Evolutionary conservation across 192 early-diverging fungal genomes (phyloP), one percentile per base, ranked within the genome.

Genomic region (Backusella morwellensis): DNA sequence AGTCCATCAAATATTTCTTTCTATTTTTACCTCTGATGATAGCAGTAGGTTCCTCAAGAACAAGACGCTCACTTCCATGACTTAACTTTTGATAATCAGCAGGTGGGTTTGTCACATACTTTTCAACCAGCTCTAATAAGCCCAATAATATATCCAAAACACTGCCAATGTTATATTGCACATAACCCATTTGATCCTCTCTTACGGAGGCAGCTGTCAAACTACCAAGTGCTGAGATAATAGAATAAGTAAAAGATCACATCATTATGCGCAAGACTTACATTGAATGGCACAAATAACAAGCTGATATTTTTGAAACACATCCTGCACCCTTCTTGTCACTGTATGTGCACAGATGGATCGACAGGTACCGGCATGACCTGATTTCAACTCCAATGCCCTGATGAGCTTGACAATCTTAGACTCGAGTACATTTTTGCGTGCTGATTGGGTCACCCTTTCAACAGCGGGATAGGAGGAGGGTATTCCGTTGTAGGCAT

Each of bases 121-220:
- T 23, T 75, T 83, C 78, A 42, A 75, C 40, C 17, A 70, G 41
- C 66, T 66, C 44, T 21, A 83, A 52, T 14, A 35, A 68, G 4
- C 68, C 78, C 72, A 83, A 54, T 42, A 83, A 50, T 36, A 56
- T 52, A 73, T 79, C 54, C 19, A 83, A 70, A 6, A 83, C 75
- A 3, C 26, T 66, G 4, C 66, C 74, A 75, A 83, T 79, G 36
- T 83, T 78, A 6, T 66, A 63, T 66, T 83, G 82, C 12, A 83
- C 82, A 42, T 71, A 77, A 5, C 82, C 82, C 34, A 68, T 74
- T 7, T 36, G 29, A 68, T 83, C 82, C 35, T 83, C 82, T 29
- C 72, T 70, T 19, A 71, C 38, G 5, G 82, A 83, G 29, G 78
- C 78, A 34, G 76, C 66, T 34, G 73, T 54, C 14, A 83, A 50